These are phyloP conservation scores for Skeletonema menzelii DNA, from an alignment of 108 stramenopile genomes.

Conservation along the genomic window DNA sequence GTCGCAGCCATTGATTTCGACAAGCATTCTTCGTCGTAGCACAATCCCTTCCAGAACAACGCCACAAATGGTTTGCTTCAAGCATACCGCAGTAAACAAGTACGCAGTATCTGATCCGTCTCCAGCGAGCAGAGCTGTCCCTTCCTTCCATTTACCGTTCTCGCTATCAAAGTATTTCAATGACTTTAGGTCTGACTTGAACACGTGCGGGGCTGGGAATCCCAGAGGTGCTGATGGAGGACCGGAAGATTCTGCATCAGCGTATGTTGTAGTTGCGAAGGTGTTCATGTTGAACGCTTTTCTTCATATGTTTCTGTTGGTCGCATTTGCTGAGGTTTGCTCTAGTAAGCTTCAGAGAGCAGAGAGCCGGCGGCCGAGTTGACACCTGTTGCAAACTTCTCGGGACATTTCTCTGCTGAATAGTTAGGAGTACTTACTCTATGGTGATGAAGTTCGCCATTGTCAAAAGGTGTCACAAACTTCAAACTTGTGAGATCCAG, in stretches of 20 bases:
- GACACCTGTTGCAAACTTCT: no score
- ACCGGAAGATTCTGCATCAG: constrained; percentile 54
- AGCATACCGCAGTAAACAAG: constrained; percentile 18
- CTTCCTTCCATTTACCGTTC: constrained; percentile 7
- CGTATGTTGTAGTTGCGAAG: constrained; percentile 50
- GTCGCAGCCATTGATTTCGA: background rate
- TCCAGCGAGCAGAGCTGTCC: constrained; percentile 13
- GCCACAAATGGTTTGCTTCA: constrained; percentile 35
- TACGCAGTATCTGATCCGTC: constrained; percentile 9
- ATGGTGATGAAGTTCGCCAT: no score
- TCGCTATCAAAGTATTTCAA: constrained; percentile 56
- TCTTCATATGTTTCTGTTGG: no score
- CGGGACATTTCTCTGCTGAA: no score
- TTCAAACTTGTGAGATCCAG: no score
- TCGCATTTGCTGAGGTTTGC: no score
- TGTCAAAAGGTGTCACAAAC: no score
- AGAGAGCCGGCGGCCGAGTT: no score
- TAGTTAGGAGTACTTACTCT: no score
- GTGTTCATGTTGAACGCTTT: background rate
- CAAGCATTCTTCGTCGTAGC: constrained; percentile 1
- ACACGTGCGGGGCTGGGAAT: constrained; percentile 70
- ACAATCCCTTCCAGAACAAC: constrained; percentile 19
- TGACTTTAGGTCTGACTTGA: constrained; percentile 50
- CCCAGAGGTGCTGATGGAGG: constrained; percentile 64
- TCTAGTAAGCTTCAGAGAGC: no score